Base-by-base conservation (phyloP, 225 moss, liverwort and hornwort species). In the Marchantia polymorpha region DNA sequence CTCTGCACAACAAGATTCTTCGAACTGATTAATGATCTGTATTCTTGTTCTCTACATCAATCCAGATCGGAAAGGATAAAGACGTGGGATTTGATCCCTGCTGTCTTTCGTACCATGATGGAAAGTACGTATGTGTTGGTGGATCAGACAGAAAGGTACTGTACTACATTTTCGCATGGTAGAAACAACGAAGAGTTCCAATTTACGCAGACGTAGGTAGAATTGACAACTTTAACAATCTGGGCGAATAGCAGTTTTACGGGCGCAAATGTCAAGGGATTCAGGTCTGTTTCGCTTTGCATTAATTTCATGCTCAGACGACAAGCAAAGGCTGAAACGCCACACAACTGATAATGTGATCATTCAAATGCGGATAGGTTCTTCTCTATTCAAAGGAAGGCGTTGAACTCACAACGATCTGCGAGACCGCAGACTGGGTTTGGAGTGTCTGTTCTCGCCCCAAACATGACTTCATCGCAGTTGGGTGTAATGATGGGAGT, bases 401-500 rank as follows among this genome's bases (percentile, higher is more conserved):
- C 47, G 81, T 94, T 71, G 93, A 90, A 73, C 89, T 99, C 27
- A 92, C 92, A 46, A 93, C 92, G 22, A 85, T 99, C 72, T 95
- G 92, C 83, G 97, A 99, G 83, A 92, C 92, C 47, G 83, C 90
- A 12, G 97, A 93, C 77, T 99, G 97, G 97, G 89, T 95, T 39
- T 99, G 97, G 97, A 81, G 85, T 52, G 88, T 94, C 23, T 85
- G 93, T 75, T 90, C 92, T 50, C 88, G 93, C 39, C 97, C 94
- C 80, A 99, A 95, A 76, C 92, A 99, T 74, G 92, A 99, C 70
- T 99, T 78, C 67, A 85, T 99, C 78, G 94, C 89, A 17, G 93
- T 99, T 27, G 97, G 97, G 52, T 99, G 97, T 90, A 95, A 99
- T 64, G 93, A 99, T 72, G 97, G 97, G 73, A 94, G 91, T 82